A percentile compares a stretch with the other conserved stretches of the same genome.
Evolutionary conservation across 2,329 filamentous ascomycete genomes (phyloP).

Genomic region (Aspergillus pseudonomiae): DNA sequence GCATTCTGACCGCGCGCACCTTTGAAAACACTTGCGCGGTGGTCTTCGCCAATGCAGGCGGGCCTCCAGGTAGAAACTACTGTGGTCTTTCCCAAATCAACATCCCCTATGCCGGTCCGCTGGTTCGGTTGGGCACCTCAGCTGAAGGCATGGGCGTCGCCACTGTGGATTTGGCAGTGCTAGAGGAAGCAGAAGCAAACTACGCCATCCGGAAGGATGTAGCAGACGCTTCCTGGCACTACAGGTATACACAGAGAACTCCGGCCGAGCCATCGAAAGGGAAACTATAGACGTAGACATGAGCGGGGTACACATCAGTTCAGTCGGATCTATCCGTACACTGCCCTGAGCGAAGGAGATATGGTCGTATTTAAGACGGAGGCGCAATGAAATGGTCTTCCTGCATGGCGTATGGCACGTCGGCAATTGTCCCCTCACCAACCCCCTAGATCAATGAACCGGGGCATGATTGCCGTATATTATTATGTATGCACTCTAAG

Average conservation of each 20-base stretch:
- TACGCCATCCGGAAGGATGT: not conserved
- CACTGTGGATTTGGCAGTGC: not conserved
- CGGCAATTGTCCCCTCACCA: no score
- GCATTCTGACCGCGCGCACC: conserved; percentile 52
- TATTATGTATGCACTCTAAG: no score
- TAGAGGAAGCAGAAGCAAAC: not conserved
- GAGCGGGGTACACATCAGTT: no score
- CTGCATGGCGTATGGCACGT: no score
- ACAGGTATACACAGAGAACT: not conserved
- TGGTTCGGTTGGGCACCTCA: not conserved
- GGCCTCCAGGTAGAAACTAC: conserved; percentile 21
- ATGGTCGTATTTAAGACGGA: no score
- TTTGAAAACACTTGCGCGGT: conserved; percentile 62
- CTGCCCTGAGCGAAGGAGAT: no score
- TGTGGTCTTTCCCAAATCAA: not conserved
- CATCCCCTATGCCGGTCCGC: not conserved
- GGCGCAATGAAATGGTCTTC: no score
- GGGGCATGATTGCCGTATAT: no score
- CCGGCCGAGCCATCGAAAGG: not conserved
- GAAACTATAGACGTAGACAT: not conserved
- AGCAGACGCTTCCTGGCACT: not conserved
- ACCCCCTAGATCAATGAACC: no score
- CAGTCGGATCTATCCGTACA: no score
- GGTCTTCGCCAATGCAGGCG: conserved; percentile 60
- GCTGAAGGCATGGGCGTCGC: not conserved